These are phyloP conservation scores for Penicillium maclennaniae DNA, from an alignment of 495 filamentous ascomycete genomes.

Conservation along the genomic window DNA sequence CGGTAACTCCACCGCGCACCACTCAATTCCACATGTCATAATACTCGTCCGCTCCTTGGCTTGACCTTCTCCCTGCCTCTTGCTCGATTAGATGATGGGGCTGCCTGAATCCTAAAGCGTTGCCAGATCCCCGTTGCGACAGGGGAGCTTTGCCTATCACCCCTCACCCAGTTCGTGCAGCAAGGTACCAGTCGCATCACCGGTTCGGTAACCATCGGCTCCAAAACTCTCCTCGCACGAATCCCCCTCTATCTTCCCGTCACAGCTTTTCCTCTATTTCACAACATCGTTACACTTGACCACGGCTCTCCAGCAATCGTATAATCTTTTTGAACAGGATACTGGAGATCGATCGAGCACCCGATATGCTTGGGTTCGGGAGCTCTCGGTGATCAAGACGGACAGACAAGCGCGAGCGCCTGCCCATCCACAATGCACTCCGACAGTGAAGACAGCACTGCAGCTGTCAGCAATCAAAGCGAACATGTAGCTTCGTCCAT, in stretches of 20 bases:
- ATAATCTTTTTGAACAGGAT: conserved; percentile 18
- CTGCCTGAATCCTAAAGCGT: conserved; percentile 10
- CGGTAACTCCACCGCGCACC: conserved; percentile 31
- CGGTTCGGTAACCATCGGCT: conserved; percentile 34
- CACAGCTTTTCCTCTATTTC: neutral
- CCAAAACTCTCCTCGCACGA: conserved; percentile 15
- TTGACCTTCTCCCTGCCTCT: conserved; percentile 6
- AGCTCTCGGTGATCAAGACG: conserved; percentile 43
- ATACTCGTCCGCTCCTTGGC: conserved; percentile 5
- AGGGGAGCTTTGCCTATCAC: conserved; percentile 24
- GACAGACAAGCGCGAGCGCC: conserved; percentile 38
- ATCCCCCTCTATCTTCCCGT: conserved; percentile 2
- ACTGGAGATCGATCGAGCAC: conserved; percentile 46
- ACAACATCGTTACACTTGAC: neutral
- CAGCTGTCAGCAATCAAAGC: conserved; percentile 29
- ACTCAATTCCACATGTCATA: conserved; percentile 21
- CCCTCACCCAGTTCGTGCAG: conserved; percentile 35
- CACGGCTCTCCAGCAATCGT: neutral
- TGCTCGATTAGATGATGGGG: conserved; percentile 13
- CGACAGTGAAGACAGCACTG: conserved; percentile 30
- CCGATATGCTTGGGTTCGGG: conserved; percentile 48
- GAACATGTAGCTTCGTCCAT: conserved; percentile 24
- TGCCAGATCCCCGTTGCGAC: conserved; percentile 13
- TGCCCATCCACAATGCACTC: conserved; percentile 38
- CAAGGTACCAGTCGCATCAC: conserved; percentile 26